Evolutionary conservation across 2,329 filamentous ascomycete species (phyloP).

Genomic region (Cladophialophora chaetospira): DNA sequence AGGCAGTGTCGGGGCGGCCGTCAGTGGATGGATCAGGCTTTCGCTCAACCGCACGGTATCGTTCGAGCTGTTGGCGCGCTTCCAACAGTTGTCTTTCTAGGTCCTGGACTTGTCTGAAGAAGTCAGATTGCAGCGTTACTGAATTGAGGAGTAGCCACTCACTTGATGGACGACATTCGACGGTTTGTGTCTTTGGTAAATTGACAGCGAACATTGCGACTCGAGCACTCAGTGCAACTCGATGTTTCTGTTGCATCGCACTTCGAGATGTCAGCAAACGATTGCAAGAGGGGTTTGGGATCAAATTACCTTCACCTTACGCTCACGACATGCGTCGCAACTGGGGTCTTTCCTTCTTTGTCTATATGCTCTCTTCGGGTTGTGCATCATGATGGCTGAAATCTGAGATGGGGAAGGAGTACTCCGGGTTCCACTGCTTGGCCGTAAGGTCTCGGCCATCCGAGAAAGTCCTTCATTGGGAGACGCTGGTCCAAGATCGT

Average conservation of each 20-base stretch:
- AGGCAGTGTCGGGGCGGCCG: constrained; percentile 41
- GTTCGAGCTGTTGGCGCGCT: constrained; percentile 76
- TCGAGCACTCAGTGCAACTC: constrained; percentile 96
- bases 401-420: constrained; percentile 35
- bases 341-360: constrained; percentile 95
- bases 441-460: constrained; percentile 36
- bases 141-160: constrained; percentile 36
- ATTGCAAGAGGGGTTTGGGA: neutral
- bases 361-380: constrained; percentile 90
- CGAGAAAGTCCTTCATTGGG: constrained; percentile 42
- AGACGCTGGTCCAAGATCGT: constrained; percentile 44
- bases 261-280: constrained; percentile 40
- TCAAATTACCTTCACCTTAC: constrained; percentile 62
- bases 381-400: constrained; percentile 58
- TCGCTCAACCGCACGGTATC: constrained; percentile 66
- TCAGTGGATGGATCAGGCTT: constrained; percentile 52
- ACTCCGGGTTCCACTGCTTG: constrained; percentile 15
- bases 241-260: constrained; percentile 96
- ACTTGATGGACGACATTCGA: constrained; percentile 98
- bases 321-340: constrained; percentile 92
- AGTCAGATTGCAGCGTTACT: constrained; percentile 25
- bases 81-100: constrained; percentile 86
- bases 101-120: constrained; percentile 79
- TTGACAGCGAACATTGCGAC: constrained; percentile 93
- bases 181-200: constrained; percentile 99